Percentiles rank a stretch among this genome's conserved stretches.
phyloP scores from a whole-genome alignment of 257 asterid species.

The Linaria vulgaris region DNA sequence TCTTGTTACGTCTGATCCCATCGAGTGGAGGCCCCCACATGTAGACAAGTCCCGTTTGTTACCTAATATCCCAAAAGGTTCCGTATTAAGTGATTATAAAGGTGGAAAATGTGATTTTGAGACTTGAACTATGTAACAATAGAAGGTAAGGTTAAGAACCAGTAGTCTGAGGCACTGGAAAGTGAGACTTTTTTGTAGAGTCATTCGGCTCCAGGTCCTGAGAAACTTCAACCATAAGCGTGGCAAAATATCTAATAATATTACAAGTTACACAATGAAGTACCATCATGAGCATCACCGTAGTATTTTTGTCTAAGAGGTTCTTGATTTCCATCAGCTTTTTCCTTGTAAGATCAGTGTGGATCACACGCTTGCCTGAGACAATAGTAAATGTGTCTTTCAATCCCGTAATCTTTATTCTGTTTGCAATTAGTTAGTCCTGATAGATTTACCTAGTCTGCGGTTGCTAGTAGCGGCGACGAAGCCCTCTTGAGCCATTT shows the following conservation, averaged over 20 bases:
- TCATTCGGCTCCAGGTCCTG: slow-evolving; percentile 61
- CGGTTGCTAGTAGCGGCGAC: slow-evolving; percentile 73
- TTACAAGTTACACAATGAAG: slow-evolving; percentile 9
- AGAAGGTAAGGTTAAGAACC: slow-evolving; percentile 32
- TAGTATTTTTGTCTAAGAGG: slow-evolving; percentile 46
- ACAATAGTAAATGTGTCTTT: slow-evolving; percentile 15
- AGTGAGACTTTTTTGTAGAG: slow-evolving; percentile 38
- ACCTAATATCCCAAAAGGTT: slow-evolving; percentile 30
- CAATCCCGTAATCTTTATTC: slow-evolving; percentile 9
- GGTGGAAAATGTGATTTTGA: neutral
- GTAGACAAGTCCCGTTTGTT: slow-evolving; percentile 68
- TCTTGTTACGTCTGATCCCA: slow-evolving; percentile 85
- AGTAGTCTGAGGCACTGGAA: slow-evolving; percentile 33
- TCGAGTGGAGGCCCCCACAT: slow-evolving; percentile 86
- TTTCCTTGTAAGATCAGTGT: slow-evolving; percentile 71
- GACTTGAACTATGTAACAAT: neutral
- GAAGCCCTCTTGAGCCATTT: slow-evolving; percentile 81
- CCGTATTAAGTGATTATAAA: neutral
- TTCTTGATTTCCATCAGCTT: slow-evolving; percentile 71
- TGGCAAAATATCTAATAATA: slow-evolving; percentile 8
- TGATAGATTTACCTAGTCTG: slow-evolving; percentile 56
- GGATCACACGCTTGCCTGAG: slow-evolving; percentile 90
- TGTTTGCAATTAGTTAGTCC: neutral
- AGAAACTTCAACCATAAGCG: slow-evolving; percentile 23
- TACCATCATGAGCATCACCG: slow-evolving; percentile 39